Conservation (phyloP, 2,329 filamentous ascomycete species). For the Trichoderma cornu-damae region DNA sequence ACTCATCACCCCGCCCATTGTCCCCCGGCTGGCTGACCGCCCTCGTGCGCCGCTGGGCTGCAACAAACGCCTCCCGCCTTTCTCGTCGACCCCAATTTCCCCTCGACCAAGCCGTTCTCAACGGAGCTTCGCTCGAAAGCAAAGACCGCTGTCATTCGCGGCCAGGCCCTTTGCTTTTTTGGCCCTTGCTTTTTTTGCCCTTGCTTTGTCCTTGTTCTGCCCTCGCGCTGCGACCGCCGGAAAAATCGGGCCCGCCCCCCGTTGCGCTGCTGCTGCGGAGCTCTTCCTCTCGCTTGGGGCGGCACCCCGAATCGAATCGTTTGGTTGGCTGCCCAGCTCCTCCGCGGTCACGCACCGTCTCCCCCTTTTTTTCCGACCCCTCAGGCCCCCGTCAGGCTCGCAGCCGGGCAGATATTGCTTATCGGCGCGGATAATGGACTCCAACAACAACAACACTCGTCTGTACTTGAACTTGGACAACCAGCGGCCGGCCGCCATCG, state of each 20-base stretch:
- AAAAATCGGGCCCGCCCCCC: constrained; percentile 13
- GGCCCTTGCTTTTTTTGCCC: too few relatives aligned
- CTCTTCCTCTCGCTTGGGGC: constrained; percentile 7
- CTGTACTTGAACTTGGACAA: constrained; percentile 65
- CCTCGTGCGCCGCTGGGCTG: background rate
- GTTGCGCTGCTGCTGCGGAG: constrained; percentile 1
- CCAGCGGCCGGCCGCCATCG: constrained; percentile 56
- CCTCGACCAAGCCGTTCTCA: background rate
- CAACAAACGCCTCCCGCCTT: constrained; percentile 1
- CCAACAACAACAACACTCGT: constrained; percentile 58
- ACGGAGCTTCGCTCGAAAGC: background rate
- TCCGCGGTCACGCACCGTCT: constrained; percentile 10
- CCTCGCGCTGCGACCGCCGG: background rate
- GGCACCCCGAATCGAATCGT: constrained; percentile 4
- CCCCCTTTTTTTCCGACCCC: constrained; percentile 15
- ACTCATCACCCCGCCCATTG: constrained; percentile 10
- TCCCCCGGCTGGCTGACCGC: constrained; percentile 6
- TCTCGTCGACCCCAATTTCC: background rate
- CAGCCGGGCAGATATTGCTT: constrained; percentile 7
- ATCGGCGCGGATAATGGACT: constrained; percentile 40
- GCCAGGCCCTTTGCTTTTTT: too few relatives aligned
- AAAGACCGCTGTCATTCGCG: background rate
- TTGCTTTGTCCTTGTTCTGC: constrained; percentile 5
- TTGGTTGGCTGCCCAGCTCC: background rate
- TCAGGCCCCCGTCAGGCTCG: constrained; percentile 19